phyloP scores from a whole-genome alignment of 768 basidiomycete species.

The Rubroboletus pulcherrimus region DNA sequence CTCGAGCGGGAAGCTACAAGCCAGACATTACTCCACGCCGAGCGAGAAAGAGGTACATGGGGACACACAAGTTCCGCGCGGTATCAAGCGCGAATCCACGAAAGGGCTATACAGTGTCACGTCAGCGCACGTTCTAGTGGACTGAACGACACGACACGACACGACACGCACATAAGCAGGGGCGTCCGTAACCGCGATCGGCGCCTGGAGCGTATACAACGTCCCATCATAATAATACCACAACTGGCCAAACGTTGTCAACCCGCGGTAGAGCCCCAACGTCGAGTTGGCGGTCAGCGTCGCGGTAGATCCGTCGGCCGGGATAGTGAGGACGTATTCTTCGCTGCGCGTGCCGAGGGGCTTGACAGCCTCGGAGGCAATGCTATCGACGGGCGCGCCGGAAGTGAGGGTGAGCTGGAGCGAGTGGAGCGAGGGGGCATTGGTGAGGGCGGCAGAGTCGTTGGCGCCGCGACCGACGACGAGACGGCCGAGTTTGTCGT shows the following conservation, averaged over 20 bases:
- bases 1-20: constrained; percentile 34
- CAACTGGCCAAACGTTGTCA: constrained; percentile 54
- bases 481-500: constrained; percentile 38
- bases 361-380: constrained; percentile 35
- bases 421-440: constrained; percentile 23
- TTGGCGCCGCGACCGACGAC: constrained; percentile 38
- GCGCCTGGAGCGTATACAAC: constrained; percentile 39
- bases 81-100: constrained; percentile 47
- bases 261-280: constrained; percentile 49
- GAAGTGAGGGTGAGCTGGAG: constrained; percentile 27
- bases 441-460: constrained; percentile 26
- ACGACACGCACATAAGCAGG: constrained; percentile 41
- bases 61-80: constrained; percentile 38
- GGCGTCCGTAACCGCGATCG: constrained; percentile 40
- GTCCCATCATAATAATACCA: constrained; percentile 39
- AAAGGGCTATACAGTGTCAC: constrained; percentile 22
- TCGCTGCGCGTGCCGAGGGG: constrained; percentile 40
- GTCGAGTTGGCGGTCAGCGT: constrained; percentile 42
- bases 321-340: constrained; percentile 40
- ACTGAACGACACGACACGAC: background rate
- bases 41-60: background rate
- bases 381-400: constrained; percentile 21
- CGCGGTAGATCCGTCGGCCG: constrained; percentile 34
- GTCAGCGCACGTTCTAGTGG: background rate
- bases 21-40: background rate